These are phyloP conservation scores for Oidiodendron maius DNA, from an alignment of 495 filamentous ascomycete genomes.

Conservation along the genomic window DNA sequence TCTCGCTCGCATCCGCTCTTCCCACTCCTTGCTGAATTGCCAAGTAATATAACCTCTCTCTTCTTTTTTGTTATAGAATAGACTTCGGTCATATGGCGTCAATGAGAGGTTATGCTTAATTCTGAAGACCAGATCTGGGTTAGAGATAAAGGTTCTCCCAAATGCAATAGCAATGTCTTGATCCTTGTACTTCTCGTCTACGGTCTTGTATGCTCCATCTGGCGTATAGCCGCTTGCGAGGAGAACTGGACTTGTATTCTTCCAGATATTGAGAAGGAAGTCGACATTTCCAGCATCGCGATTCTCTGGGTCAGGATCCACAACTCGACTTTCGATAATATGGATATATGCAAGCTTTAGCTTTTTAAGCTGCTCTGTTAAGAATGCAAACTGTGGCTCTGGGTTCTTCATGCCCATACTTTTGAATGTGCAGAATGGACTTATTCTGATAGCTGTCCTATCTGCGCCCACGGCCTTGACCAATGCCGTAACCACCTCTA, in stretches of 20 bases:
- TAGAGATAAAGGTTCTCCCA: conserved; percentile 62
- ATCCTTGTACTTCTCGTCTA: conserved; percentile 47
- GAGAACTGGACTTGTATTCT: conserved; percentile 41
- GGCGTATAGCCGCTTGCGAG: conserved; percentile 52
- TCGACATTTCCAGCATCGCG: neutral
- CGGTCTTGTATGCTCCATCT: conserved; percentile 36
- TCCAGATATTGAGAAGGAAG: conserved; percentile 31
- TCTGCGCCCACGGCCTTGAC: conserved; percentile 58
- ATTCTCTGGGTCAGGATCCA: neutral
- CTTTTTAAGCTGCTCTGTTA: conserved; percentile 41
- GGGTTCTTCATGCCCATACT: conserved; percentile 61
- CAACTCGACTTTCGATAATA: conserved; percentile 46
- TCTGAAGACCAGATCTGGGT: conserved; percentile 63
- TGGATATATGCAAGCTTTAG: conserved; percentile 59
- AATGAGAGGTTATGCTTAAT: conserved; percentile 51
- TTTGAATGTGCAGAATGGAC: conserved; percentile 59
- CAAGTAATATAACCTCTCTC: conserved; percentile 62
- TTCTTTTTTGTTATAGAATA: conserved; percentile 50
- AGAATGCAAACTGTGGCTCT: conserved; percentile 52
- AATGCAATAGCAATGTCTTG: conserved; percentile 50
- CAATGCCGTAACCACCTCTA: conserved; percentile 59
- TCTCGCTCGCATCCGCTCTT: too few species aligned
- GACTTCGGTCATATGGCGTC: conserved; percentile 46
- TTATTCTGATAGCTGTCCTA: conserved; percentile 54
- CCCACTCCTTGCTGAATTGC: conserved; percentile 50